Base-by-base conservation (phyloP, 2,329 filamentous ascomycete species). In the Gnomoniopsis smithogilvyi region DNA sequence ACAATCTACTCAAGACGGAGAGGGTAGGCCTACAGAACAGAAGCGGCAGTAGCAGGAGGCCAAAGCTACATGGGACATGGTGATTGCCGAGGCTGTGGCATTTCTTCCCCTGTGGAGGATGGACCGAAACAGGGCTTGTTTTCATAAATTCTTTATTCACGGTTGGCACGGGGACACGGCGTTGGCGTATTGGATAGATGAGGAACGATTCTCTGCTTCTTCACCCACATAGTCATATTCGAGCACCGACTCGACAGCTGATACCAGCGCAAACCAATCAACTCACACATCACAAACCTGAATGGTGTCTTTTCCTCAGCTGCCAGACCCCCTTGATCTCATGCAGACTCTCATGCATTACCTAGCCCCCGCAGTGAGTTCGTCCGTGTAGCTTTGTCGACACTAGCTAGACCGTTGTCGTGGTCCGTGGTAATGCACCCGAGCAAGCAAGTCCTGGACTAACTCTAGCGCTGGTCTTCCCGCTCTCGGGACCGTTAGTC, bases 1-100 rank as follows among this genome's bases (percentile, higher is more conserved):
- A 82, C 75, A 86, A 80, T 58, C 73, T 89, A 38, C 79, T 88
- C 71, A 71, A 77, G 47, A 76, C 76, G 60, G 85, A 84, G 55
- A 83, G 87, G 30, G 76, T 88, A 22, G 84, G 84, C 10, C 72
- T 88, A 66, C 85, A 85, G 73, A 64, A 65, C 38, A 67, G 72
- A 58, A 74, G 78, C 64, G 70, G 67, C 45, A 30, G 26, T 30
- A 71, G 71, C 62, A 73, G 77, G 54, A 75, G 82, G 56, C 69
- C 72, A 62, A 80, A 75, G 66, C 69, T 85, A 7, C 79, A 85
- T 67, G 78, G 76, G 53, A 85, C 82, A 21, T 86, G 83, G 82
- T 76, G 80, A 69, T 83, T 68, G 73, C n/a, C 30, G 41, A 6
- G 41, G 26, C 15, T 48, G 41, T 41, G 4, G 26, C 26, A 36